These are phyloP conservation scores for Aspergillus sp. DNA, from an alignment of 2,329 filamentous ascomycete species.

Conservation along the genomic window DNA sequence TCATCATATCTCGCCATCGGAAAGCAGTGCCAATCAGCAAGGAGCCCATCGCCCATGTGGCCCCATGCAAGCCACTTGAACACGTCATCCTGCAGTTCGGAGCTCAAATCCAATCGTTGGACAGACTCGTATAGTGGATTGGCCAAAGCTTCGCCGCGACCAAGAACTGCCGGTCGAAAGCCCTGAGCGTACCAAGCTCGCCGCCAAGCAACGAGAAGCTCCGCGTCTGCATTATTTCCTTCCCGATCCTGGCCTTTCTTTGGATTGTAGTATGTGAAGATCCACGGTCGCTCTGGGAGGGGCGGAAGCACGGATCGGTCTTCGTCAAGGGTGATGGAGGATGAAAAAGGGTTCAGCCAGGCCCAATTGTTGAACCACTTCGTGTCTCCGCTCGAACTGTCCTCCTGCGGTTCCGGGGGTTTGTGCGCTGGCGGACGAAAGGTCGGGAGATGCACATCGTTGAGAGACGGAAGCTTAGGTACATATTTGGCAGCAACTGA, in stretches of 20 bases:
- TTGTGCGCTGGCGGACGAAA: slow-evolving; percentile 73
- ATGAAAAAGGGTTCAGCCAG: slow-evolving; percentile 90
- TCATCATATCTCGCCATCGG: slow-evolving; percentile 83
- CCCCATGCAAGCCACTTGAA: slow-evolving; percentile 93
- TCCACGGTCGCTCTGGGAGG: slow-evolving; percentile 67
- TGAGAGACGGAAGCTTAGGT: slow-evolving; percentile 50
- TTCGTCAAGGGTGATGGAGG: slow-evolving; percentile 76
- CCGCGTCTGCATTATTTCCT: slow-evolving; percentile 73
- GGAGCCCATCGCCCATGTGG: slow-evolving; percentile 80
- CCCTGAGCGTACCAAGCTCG: slow-evolving; percentile 95
- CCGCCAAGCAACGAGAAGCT: slow-evolving; percentile 83
- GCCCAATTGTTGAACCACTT: slow-evolving; percentile 89
- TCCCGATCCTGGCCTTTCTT: slow-evolving; percentile 65
- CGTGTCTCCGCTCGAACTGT: slow-evolving; percentile 77
- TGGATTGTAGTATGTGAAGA: slow-evolving; percentile 91
- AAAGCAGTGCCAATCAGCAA: slow-evolving; percentile 77
- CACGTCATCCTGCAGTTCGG: slow-evolving; percentile 68
- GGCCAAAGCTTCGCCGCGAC: slow-evolving; percentile 77
- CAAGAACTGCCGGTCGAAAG: slow-evolving; percentile 82
- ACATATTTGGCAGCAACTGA: slow-evolving; percentile 38
- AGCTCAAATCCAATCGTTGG: slow-evolving; percentile 62
- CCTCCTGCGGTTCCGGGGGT: slow-evolving; percentile 69
- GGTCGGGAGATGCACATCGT: slow-evolving; percentile 64
- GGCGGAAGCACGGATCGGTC: slow-evolving; percentile 82
- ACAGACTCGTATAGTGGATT: slow-evolving; percentile 78